Evolutionary conservation across 805 yeast genomes (phyloP).

Genomic region (Kazachstania bromeliacearum): DNA sequence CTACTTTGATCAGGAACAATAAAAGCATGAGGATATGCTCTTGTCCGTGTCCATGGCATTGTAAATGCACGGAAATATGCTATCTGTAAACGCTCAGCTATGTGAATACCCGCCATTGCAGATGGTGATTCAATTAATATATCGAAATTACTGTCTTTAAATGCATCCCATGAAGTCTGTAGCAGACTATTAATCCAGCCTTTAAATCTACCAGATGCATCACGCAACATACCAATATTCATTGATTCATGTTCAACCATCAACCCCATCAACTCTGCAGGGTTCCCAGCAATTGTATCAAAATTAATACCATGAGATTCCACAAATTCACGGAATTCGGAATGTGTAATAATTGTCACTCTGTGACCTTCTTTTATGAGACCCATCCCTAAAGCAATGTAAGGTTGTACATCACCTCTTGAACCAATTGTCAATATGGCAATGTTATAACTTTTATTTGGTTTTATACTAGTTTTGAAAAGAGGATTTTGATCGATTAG

Average conservation of each 20-base stretch:
- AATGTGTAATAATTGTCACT: constrained; percentile 79
- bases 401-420: constrained; percentile 95
- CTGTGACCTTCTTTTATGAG: constrained; percentile 70
- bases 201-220: constrained; percentile 70
- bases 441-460: constrained; percentile 47
- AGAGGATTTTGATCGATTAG: constrained; percentile 58
- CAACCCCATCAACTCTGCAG: constrained; percentile 80
- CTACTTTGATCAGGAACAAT: constrained; percentile 87
- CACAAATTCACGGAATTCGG: constrained; percentile 73
- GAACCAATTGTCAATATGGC: constrained; percentile 85
- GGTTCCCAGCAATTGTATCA: constrained; percentile 79
- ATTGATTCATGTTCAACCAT: constrained; percentile 89
- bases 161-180: constrained; percentile 73
- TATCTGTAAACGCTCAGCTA: constrained; percentile 82
- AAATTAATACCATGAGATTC: constrained; percentile 56
- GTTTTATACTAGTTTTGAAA: constrained; percentile 40
- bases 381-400: constrained; percentile 80
- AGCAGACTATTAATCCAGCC: constrained; percentile 77
- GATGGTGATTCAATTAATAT: constrained; percentile 91
- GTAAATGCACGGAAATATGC: constrained; percentile 94
- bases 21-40: constrained; percentile 95
- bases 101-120: constrained; percentile 91
- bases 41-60: constrained; percentile 96
- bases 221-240: constrained; percentile 72
- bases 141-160: constrained; percentile 54